These are phyloP conservation scores for Tillandsia leiboldiana DNA, from an alignment of 176 grass and related monocot genomes.

Conservation along the genomic window DNA sequence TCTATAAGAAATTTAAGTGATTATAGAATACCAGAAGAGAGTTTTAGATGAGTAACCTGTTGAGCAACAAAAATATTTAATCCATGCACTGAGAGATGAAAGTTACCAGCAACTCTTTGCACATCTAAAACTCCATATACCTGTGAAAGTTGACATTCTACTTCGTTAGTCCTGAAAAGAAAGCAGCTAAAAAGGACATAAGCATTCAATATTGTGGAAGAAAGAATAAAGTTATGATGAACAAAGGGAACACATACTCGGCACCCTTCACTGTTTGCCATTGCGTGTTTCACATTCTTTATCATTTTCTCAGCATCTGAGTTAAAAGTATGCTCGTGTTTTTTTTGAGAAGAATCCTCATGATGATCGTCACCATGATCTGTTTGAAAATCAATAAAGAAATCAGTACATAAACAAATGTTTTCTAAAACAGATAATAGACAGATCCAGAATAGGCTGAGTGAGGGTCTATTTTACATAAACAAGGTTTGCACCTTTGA, in stretches of 20 bases:
- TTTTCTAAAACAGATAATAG: too few species aligned
- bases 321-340: conserved; percentile 52
- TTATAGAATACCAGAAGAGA: neutral
- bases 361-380: conserved; percentile 57
- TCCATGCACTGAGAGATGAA: conserved; percentile 96
- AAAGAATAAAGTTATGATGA: conserved; percentile 21
- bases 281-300: conserved; percentile 82
- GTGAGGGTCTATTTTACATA: too few species aligned
- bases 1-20: neutral
- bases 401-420: conserved; percentile 12
- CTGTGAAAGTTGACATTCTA: conserved; percentile 32
- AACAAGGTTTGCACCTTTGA: too few species aligned
- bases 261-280: conserved; percentile 90
- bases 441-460: too few species aligned
- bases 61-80: conserved; percentile 98
- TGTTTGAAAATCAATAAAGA: conserved; percentile 25
- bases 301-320: conserved; percentile 91
- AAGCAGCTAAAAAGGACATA: conserved; percentile 9
- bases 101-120: conserved; percentile 98
- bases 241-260: conserved; percentile 42
- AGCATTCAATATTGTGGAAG: conserved; percentile 7
- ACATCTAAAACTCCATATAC: conserved; percentile 89
- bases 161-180: conserved; percentile 4
- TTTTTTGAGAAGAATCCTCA: conserved; percentile 51
- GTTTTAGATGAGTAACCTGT: conserved; percentile 60